Evolutionary conservation across 306 rosid species (phyloP), one percentile per base, ranked within the genome.

Genomic region (Datisca glomerata): DNA sequence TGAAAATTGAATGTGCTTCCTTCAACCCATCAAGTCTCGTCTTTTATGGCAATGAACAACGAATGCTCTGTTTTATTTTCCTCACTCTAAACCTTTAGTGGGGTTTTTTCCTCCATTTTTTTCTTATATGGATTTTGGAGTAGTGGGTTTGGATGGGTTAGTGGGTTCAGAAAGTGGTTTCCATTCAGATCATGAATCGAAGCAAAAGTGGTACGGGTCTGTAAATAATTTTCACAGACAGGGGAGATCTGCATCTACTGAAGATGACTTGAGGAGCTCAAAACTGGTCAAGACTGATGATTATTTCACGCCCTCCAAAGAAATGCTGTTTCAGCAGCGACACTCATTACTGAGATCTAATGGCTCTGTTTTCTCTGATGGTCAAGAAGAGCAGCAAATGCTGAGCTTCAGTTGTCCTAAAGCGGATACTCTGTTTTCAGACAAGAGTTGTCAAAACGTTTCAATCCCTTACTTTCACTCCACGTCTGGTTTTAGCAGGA

Each of bases 391-490:
- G 3, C 67, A 66, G 38, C 86, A 80, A 63, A 70, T 84, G 79
- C 70, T 89, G 32, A 80, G 92, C 58, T 89, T 89, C 53, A 72
- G 93, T 49, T 63, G 81, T 27, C 76, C 86, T 27, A 89, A 80
- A 57, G 31, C 84, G 13, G 93, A 89, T 1, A 0, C 74, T 51
- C 47, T 56, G 2, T n/a, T 59, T 15, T 24, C 18, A 18, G 79
- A 73, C 0, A 74, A 44, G 29, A 20, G 13, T 29, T 50, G 47
- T 45, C 78, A 51, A 5, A 66, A 57, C 55, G 53, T 48, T n/a
- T 12, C 73, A 21, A 33, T 61, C 54, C 54, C 75, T 25, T 55
- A 45, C 55, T 53, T 36, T 32, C 55, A 59, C 37, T 63, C 41
- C 49, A 32, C 65, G 1, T 35, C 77, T 39, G 56, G 61, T 56